Conservation (phyloP, 140 eudicot species). For the Senecio squalidus region DNA sequence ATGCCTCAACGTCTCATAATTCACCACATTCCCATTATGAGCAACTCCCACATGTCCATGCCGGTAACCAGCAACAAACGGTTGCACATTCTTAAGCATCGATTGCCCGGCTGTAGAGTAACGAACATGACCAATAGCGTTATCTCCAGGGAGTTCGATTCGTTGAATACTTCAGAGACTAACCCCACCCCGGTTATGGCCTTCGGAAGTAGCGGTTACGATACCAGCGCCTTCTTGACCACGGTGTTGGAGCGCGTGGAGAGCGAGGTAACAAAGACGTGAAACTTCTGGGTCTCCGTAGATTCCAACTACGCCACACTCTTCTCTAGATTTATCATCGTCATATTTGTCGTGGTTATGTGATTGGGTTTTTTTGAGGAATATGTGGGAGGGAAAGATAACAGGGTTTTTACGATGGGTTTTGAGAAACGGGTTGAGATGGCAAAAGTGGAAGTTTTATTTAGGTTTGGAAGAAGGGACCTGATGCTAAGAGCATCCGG, state of each 20-base stretch:
- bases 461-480: too few relatives aligned
- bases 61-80: constrained; percentile 69
- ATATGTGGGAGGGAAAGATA: neutral
- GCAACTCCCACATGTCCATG: constrained; percentile 85
- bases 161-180: constrained; percentile 81
- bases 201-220: constrained; percentile 47
- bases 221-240: constrained; percentile 99
- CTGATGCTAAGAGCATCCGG: too few relatives aligned
- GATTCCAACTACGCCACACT: constrained; percentile 92
- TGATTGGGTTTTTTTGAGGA: constrained; percentile 2
- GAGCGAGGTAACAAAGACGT: constrained; percentile 67
- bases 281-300: constrained; percentile 91
- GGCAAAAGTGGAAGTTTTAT: too few relatives aligned
- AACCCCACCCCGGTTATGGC: constrained; percentile 87
- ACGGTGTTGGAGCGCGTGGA: constrained; percentile 91
- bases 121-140: constrained; percentile 83
- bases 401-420: neutral
- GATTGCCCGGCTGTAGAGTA: constrained; percentile 94
- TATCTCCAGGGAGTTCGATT: constrained; percentile 60
- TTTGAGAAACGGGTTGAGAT: constrained; percentile 1
- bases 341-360: constrained; percentile 2
- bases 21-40: constrained; percentile 86
- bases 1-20: constrained; percentile 53
- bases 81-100: constrained; percentile 84
- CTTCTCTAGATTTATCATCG: constrained; percentile 78